Base-by-base conservation (phyloP, 1,284 basidiomycete genomes). In the Pseudozyma tsukubaensis region DNA sequence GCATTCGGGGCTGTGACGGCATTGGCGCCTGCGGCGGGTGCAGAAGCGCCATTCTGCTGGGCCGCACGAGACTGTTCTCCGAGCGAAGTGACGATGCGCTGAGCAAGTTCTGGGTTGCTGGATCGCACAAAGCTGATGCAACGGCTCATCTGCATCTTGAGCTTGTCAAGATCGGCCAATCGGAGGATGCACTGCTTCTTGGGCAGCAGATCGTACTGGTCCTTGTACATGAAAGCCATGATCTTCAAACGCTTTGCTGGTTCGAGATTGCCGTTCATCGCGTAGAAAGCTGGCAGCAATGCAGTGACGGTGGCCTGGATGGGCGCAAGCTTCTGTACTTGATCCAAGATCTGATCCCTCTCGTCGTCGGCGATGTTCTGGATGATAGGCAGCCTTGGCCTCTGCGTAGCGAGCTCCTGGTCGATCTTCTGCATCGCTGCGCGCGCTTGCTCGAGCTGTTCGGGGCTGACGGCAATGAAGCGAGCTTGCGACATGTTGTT, bases 141-240 rank as follows among this genome's bases (percentile, higher is more conserved):
- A 11, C 82, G 72, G 50, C 73, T 79, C 77, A 83, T 80, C 57
- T 83, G 82, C 57, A 76, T 74, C 62, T 83, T 82, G 43, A 83
- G 72, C 70, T 83, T 82, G 54, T 83, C 81, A 39, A 83, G 62
- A 51, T 83, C 82, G 19, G 66, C 62, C 29, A 73, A 45, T 14
- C 76, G 69, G 29, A 83, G 59, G 45, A 82, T 80, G 65, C 78
- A 81, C 58, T 82, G 71, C 42, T 74, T 65, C 56, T 67, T 66
- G 34, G 77, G 59, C 40, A 80, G 51, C 45, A 83, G 47, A 21
- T 77, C 81, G 49, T 77, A 59, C 59, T 83, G 82, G 50, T 83
- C 82, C 44, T 78, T 72, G 68, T 83, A 78, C 78, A 83, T 81
- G 71, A 65, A 83, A 2, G 76, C 72, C 82, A 83, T 83, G 40